Evolutionary conservation across 1,284 basidiomycete species (phyloP), one percentile per base, ranked within the genome.

Genomic region (Bjerkandera adusta): DNA sequence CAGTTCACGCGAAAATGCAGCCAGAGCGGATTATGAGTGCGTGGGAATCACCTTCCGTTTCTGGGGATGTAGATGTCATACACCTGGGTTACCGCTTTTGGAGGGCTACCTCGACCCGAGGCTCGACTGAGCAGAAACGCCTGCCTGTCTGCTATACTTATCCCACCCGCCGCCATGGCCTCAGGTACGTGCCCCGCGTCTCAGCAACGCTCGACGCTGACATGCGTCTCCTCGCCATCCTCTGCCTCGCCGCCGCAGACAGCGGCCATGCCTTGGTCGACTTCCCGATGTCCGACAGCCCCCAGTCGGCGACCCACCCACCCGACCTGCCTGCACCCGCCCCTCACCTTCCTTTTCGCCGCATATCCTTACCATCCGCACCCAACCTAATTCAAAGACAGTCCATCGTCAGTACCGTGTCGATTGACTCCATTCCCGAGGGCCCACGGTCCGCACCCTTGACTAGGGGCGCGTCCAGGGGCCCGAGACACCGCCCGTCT

Each of bases 291-390:
- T 50, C 59, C 47, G 58, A 61, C 25, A 51, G 54, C 32, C 51
- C 57, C 50, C 50, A 29, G 49, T 51, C 24, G 52, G 52, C 53
- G 13, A 52, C 57, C 4, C 47, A 48, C 15, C 26, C 18, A 7
- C 42, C 53, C 49, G 52, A 64, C 47, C 15, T 43, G 39, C 50
- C 53, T 36, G 56, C 55, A 38, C 64, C 68, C 7, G 66, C 70
- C 5, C 69, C 73, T 1, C 69, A 81, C 57, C 72, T 77, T 54
- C 85, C 86, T 7, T 89, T 89, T 60, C 77, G 87, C 45, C 73
- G 87, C 35, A 89, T 89, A 50, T 89, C 87, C 12, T 68, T 89
- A 6, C 87, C 87, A 11, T 74, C 79, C 6, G 69, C 75, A 5
- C 79, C 83, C 2, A 73, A 73, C 39, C 52, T 76, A 12, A 58